Evolutionary conservation across 2,329 filamentous ascomycete species (phyloP).

Genomic region (Teratosphaeria epicoccoides): DNA sequence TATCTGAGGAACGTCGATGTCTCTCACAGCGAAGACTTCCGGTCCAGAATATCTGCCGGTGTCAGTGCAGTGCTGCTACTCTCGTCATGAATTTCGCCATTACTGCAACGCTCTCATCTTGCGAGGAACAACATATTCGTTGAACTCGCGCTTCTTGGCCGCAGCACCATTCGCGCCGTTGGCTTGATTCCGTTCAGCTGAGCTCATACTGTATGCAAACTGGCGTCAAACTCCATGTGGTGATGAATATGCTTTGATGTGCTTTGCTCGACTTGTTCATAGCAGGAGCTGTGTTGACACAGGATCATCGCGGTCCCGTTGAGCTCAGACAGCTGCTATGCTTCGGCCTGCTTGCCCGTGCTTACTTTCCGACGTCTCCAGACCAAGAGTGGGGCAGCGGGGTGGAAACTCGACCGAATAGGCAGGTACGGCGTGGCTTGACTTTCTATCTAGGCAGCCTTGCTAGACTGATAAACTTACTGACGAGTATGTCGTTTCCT

Average conservation of each 20-base stretch:
- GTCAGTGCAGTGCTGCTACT: not conserved
- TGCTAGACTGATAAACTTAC: no score
- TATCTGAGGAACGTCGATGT: conserved; percentile 4
- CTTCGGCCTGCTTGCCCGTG: not conserved
- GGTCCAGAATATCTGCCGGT: conserved; percentile 3
- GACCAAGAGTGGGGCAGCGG: not conserved
- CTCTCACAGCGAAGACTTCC: conserved; percentile 2
- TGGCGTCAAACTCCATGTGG: not conserved
- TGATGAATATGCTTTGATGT: no score
- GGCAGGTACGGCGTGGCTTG: not conserved
- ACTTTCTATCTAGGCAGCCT: no score
- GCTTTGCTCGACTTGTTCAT: no score
- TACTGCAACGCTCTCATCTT: conserved; percentile 6
- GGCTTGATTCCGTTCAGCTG: not conserved
- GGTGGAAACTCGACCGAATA: not conserved
- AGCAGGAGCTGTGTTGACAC: not conserved
- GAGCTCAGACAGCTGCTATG: not conserved
- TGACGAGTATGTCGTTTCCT: no score
- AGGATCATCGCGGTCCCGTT: no score
- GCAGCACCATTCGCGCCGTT: not conserved
- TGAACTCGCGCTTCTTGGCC: not conserved
- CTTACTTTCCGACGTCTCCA: no score
- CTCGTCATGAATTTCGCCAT: not conserved
- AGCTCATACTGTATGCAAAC: not conserved
- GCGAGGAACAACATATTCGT: not conserved